These are phyloP conservation scores for Kluyveromyces siamensis DNA, from an alignment of 805 yeast genomes.

Conservation along the genomic window DNA sequence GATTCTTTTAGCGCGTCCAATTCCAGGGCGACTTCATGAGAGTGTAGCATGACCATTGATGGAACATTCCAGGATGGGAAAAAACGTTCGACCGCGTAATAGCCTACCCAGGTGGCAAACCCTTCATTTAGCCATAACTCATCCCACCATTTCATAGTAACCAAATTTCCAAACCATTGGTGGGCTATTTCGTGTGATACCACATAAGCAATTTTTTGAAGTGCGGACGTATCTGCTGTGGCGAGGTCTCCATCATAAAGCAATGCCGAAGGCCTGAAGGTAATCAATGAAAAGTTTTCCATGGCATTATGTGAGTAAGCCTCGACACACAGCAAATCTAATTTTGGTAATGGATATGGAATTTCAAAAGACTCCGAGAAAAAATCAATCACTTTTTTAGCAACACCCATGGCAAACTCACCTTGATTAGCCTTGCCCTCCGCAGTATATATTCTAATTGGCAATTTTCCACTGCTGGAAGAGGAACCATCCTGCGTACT, in stretches of 20 bases:
- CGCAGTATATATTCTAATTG: constrained; percentile 62
- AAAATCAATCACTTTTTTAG: constrained; percentile 55
- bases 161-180: constrained; percentile 86
- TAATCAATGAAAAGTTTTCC: constrained; percentile 87
- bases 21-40: constrained; percentile 30
- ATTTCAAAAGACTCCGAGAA: constrained; percentile 60
- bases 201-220: constrained; percentile 71
- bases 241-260: constrained; percentile 26
- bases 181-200: constrained; percentile 84
- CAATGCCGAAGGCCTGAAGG: constrained; percentile 52
- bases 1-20: constrained; percentile 54
- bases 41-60: constrained; percentile 42
- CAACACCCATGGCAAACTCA: constrained; percentile 51
- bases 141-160: constrained; percentile 93
- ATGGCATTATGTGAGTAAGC: constrained; percentile 80
- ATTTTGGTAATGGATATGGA: constrained; percentile 71
- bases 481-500: constrained; percentile 9
- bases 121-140: constrained; percentile 82
- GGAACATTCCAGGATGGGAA: constrained; percentile 80
- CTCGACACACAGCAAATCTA: constrained; percentile 64
- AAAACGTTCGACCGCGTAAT: constrained; percentile 55
- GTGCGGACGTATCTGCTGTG: constrained; percentile 34
- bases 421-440: constrained; percentile 47
- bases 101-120: constrained; percentile 82
- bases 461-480: constrained; percentile 33